Base-by-base conservation (phyloP, 805 yeast genomes). In the Ogataea methanolica region DNA sequence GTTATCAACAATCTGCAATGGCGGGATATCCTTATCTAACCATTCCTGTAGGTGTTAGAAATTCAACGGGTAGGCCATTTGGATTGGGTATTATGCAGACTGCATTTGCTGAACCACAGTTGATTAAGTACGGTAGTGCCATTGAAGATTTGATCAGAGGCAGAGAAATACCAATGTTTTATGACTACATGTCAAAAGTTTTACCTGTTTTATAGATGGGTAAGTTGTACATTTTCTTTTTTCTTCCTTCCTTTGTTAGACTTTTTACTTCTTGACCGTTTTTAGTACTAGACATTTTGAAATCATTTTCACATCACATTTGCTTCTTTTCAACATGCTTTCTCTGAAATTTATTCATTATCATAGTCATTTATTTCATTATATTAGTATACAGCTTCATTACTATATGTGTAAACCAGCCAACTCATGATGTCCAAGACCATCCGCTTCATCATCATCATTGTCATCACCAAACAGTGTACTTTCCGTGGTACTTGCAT, bases 1-100 rank as follows among this genome's bases (percentile, higher is more conserved):
- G 59, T 17, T 60, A 59, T 44, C 64, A 60, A 38, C 66, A 60
- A 46, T 62, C 66, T 31, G 66, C 65, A 6, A 59, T 58, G 48
- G 65, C 66, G 11, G 66, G 61, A 12, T 62, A 62, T 45, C 66
- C 66, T 5, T 54, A 59, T 56, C 48, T 62, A 14, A 60, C 63
- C 3, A 42, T 62, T 22, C 66, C 66, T 4, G 53, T 61, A 35
- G 60, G 60, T 33, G 49, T 50, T 11, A 48, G 48, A n/a, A 22
- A 49, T 5, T 50, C 47, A 36, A 41, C 44, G 14, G 65, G 62
- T 15, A 53, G 61, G 48, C 66, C 65, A 9, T 62, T 48, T 46
- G 66, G 65, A 11, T 37, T 61, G 16, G 60, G 63, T n/a, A 48
- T 61, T 29, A 55, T 61, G 61, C 62, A 61, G 49, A 53, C 62